phyloP scores from a whole-genome alignment of 441 rosid genomes.

The Eutrema salsugineum region DNA sequence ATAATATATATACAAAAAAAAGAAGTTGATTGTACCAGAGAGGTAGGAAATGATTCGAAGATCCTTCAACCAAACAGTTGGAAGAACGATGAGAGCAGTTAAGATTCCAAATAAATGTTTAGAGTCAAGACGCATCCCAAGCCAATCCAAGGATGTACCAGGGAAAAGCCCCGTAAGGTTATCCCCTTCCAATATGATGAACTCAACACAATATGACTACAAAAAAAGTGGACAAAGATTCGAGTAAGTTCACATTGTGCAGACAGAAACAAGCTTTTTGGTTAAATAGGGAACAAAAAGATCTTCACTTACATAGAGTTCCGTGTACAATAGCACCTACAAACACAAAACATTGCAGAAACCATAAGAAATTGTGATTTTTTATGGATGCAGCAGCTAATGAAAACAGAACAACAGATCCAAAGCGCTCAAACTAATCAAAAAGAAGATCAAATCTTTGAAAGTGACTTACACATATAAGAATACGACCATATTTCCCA shows the following conservation, averaged over 20 bases:
- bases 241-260: background rate
- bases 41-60: slow-evolving; percentile 77
- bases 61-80: slow-evolving; percentile 83
- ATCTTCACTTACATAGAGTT: slow-evolving; percentile 57
- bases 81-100: slow-evolving; percentile 68
- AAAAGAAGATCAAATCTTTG: background rate
- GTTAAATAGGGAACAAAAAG: too few relatives aligned
- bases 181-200: slow-evolving; percentile 88
- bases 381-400: background rate
- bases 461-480: slow-evolving; percentile 57
- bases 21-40: slow-evolving; percentile 49
- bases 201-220: slow-evolving; percentile 76
- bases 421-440: background rate
- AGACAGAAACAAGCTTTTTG: background rate
- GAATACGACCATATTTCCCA: slow-evolving; percentile 80
- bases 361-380: slow-evolving; percentile 18
- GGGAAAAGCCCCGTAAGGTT: slow-evolving; percentile 81
- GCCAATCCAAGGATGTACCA: slow-evolving; percentile 55
- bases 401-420: slow-evolving; percentile 11
- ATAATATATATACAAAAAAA: background rate
- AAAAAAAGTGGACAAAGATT: slow-evolving; percentile 18
- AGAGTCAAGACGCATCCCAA: slow-evolving; percentile 59
- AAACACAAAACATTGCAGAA: slow-evolving; percentile 23
- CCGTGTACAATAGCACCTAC: slow-evolving; percentile 64
- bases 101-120: slow-evolving; percentile 73